Evolutionary conservation across 2,329 filamentous ascomycete genomes (phyloP), one percentile per base, ranked within the genome.

Genomic region (Trichoderma sp.): DNA sequence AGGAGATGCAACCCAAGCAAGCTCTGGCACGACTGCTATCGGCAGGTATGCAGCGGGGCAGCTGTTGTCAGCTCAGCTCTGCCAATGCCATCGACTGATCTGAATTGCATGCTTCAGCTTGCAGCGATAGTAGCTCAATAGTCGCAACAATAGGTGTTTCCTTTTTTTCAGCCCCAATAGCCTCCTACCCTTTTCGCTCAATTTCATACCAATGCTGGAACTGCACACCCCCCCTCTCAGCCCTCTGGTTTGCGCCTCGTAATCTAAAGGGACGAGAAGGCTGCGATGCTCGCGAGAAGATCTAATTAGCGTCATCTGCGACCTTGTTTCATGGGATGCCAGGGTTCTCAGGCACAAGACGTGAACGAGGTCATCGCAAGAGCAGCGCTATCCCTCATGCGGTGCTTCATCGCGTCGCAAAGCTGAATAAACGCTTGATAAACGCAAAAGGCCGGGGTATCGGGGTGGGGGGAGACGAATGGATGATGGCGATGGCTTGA

Each of bases 361-460:
- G 37, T 30, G 54, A 59, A 37, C 52, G 52, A 66, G 54, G 63
- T 18, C 49, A 64, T 64, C 60, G 32, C 60, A 34, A 64, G 39
- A 43, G 28, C 16, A 30, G 32, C 60, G 24, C 60, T 43, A 64
- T 64, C 28, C 60, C 60, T 34, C 18, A 54, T 55, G 60, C 60
- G 60, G 60, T 49, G n/a, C 11, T 7, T 34, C 60, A 24, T 64
- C 49, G 49, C 60, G 49, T 32, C 55, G 6, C 49, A 55, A 24
- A 13, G 49, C 34, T 39, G 49, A 55, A 49, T 43, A 18, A 43
- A n/a, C 16, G 39, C n/a, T 49, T 49, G 32, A 34, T 43, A 4
- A 30, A 30, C 11, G 34, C 21, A 7, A 37, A n/a, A 28, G 26
- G 34, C 63, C 63, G 63, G 54, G 63, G 34, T n/a, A 32, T 66